A percentile compares a stretch with the other conserved stretches of the same genome.
These are phyloP conservation scores for Russula vinacea DNA, from an alignment of 768 basidiomycete species.

Conservation along the genomic window DNA sequence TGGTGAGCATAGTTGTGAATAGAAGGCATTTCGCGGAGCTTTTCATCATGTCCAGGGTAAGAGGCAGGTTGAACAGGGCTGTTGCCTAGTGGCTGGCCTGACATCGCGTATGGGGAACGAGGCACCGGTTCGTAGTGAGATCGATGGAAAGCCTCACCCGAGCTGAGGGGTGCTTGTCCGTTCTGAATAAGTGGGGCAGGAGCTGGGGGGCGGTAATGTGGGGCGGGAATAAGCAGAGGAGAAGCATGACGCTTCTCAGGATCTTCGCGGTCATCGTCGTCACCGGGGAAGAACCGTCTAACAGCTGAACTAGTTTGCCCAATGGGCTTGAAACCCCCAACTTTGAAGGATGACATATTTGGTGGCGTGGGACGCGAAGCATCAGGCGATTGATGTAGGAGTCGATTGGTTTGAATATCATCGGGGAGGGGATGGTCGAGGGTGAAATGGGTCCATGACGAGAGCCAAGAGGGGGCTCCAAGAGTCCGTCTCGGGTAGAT, in stretches of 20 bases:
- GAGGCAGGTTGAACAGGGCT: slow-evolving; percentile 21
- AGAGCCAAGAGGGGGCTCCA: slow-evolving; percentile 16
- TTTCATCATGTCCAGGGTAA: slow-evolving; percentile 15
- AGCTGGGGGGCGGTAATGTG: slow-evolving; percentile 24
- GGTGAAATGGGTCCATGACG: slow-evolving; percentile 15
- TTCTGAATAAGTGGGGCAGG: slow-evolving; percentile 25
- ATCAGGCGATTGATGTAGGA: slow-evolving; percentile 13
- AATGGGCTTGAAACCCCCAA: slow-evolving; percentile 66
- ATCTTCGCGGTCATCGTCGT: slow-evolving; percentile 57
- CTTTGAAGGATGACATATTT: slow-evolving; percentile 35
- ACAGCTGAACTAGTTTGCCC: slow-evolving; percentile 53
- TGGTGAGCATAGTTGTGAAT: slow-evolving; percentile 18
- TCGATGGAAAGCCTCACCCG: slow-evolving; percentile 23
- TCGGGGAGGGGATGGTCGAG: slow-evolving; percentile 5
- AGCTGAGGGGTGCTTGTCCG: slow-evolving; percentile 12
- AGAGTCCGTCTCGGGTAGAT: slow-evolving; percentile 16
- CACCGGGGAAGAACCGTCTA: slow-evolving; percentile 78
- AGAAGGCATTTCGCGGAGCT: slow-evolving; percentile 7
- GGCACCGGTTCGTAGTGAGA: slow-evolving; percentile 21
- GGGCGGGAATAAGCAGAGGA: slow-evolving; percentile 20
- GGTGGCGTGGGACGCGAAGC: slow-evolving; percentile 9
- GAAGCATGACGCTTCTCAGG: slow-evolving; percentile 21
- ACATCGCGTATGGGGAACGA: slow-evolving; percentile 21
- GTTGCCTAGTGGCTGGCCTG: slow-evolving; percentile 18
- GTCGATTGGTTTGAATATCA: slow-evolving; percentile 18